These are phyloP conservation scores for Cenchrus fungigraminus DNA, from an alignment of 176 grass and related monocot genomes.

Conservation along the genomic window DNA sequence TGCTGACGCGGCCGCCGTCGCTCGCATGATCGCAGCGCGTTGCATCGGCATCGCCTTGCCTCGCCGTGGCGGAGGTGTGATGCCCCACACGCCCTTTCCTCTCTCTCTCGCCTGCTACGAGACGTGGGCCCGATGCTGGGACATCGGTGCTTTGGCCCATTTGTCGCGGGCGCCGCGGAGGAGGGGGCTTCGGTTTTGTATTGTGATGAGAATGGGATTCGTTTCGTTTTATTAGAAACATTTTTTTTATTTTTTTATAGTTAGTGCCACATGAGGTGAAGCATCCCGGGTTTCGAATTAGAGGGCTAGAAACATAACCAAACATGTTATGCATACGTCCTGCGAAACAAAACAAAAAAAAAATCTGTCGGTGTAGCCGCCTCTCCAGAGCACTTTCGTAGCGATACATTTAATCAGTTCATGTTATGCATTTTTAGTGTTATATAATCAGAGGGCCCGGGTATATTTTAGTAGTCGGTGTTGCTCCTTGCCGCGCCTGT, in stretches of 20 bases:
- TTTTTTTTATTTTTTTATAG: background rate
- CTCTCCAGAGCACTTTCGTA: background rate
- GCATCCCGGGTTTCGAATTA: background rate
- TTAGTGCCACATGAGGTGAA: background rate
- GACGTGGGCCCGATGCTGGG: background rate
- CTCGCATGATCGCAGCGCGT: slow-evolving; percentile 26
- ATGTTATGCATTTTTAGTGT: background rate
- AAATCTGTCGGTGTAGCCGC: background rate
- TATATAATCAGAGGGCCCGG: background rate
- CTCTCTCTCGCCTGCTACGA: background rate
- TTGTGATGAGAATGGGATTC: too few relatives aligned
- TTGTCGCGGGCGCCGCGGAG: background rate
- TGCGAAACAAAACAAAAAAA: background rate
- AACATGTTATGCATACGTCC: background rate
- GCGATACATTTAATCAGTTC: background rate
- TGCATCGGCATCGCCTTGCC: background rate
- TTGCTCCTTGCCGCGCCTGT: background rate
- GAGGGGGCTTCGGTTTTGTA: too few relatives aligned
- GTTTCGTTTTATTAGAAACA: background rate
- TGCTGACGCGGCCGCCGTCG: slow-evolving; percentile 34
- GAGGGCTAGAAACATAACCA: background rate
- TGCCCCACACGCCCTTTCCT: background rate
- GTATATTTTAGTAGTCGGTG: background rate
- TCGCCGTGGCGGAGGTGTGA: slow-evolving; percentile 10
- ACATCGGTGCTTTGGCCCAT: background rate